These are phyloP conservation scores for Apium graveolens DNA, from an alignment of 129 eudicot species.

Conservation along the genomic window DNA sequence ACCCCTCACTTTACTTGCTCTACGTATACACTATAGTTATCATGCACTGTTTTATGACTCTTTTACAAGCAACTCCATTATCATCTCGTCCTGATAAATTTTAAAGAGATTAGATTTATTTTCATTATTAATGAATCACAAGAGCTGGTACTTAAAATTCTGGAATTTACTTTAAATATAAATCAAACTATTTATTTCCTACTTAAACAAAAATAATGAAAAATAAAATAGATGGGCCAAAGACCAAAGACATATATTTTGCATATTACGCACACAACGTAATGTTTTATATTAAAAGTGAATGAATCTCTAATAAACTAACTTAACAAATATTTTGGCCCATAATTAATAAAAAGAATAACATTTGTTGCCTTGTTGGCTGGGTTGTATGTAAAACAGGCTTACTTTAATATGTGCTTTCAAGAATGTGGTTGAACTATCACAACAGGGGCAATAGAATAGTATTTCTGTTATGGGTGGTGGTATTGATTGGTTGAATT, in stretches of 20 bases:
- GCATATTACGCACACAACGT: no score
- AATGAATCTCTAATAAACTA: neutral
- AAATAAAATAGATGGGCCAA: no score
- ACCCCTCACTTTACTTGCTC: neutral
- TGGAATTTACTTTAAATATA: no score
- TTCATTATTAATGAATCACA: no score
- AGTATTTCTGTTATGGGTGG: neutral
- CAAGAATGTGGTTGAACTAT: slow-evolving; percentile 4
- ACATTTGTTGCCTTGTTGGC: neutral
- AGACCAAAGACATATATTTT: no score
- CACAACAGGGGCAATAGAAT: neutral
- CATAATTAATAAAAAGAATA: neutral
- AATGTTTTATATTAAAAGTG: neutral
- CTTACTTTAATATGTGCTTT: neutral
- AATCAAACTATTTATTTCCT: no score
- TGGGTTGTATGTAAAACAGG: neutral
- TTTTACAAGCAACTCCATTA: neutral
- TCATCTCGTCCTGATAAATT: no score
- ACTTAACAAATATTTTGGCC: neutral
- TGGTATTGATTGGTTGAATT: slow-evolving; percentile 1
- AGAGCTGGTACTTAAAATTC: no score
- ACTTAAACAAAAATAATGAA: no score
- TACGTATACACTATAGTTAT: neutral
- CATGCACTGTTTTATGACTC: neutral
- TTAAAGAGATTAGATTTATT: no score